Percentiles rank a stretch among this genome's conserved stretches.
Evolutionary conservation across 176 grass and related monocot genomes (phyloP).

Genomic region (Hyparrhenia diplandra): DNA sequence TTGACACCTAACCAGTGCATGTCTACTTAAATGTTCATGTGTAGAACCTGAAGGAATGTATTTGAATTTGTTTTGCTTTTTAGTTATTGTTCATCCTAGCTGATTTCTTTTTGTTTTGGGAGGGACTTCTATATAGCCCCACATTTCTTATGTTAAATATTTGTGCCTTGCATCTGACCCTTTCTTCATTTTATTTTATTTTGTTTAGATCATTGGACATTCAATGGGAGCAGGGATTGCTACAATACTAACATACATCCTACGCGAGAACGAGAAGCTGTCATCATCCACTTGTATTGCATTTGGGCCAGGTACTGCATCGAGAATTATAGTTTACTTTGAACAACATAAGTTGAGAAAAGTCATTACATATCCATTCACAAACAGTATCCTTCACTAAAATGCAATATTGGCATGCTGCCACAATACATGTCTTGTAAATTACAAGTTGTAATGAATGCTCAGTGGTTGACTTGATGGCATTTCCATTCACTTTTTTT

Average conservation of each 20-base stretch:
- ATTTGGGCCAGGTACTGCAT: slow-evolving; percentile 76
- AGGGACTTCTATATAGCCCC: not conserved
- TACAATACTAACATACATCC: slow-evolving; percentile 82
- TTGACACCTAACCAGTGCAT: not conserved
- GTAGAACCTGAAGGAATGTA: not conserved
- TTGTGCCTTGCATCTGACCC: not conserved
- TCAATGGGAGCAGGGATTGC: slow-evolving; percentile 91
- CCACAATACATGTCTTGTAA: not conserved
- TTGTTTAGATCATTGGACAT: slow-evolving; percentile 84
- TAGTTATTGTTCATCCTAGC: not conserved
- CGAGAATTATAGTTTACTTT: not conserved
- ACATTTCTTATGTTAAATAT: not conserved
- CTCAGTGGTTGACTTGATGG: not conserved
- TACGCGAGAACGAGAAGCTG: slow-evolving; percentile 72
- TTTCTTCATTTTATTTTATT: slow-evolving; percentile 25
- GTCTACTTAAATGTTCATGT: not conserved
- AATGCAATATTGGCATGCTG: slow-evolving; percentile 5
- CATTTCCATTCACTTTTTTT: not conserved
- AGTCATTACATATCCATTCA: not conserved
- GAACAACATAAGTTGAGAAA: not conserved
- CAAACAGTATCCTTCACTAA: not conserved
- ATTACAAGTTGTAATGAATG: too few relatives aligned
- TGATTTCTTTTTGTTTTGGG: not conserved
- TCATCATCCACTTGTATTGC: slow-evolving; percentile 80
- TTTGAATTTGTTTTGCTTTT: not conserved